Base-by-base conservation (phyloP, 306 rosid species). In the Ammopiptanthus mongolicus region DNA sequence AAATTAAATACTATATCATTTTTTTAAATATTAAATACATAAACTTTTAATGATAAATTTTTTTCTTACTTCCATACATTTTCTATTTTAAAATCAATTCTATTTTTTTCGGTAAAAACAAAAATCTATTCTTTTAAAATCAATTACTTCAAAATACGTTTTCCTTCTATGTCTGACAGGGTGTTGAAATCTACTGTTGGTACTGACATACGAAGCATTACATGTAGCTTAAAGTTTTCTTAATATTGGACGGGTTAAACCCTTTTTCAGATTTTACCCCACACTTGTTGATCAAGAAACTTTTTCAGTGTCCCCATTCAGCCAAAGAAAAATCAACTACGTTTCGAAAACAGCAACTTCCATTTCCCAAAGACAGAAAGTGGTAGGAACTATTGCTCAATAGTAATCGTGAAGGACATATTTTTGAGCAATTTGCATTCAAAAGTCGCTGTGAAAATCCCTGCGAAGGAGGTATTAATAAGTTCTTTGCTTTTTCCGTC, bases 301-400 rank as follows among this genome's bases (percentile, higher is more conserved):
- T 55, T 80, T 65, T 57, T 66, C 83, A 33, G 79, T 6, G 61
- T 53, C 25, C 25, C 34, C 25, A 14, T 68, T 65, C 70, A 60
- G 6, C 23, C 70, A 19, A 46, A 37, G 17, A 48, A 69, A 61
- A 41, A 22, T 78, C 57, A 71, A 69, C 46, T 0, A 8, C 37
- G 29, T 61, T 44, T 62, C 18, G 56, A 11, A 61, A 71, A 70
- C 57, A 51, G 5, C 48, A 60, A 19, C 42, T 42, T 3, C 65
- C 42, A 17, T 52, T 78, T 60, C 77, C 82, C 77, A 0, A 70
- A 69, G 34, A 60, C 23, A 67, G 60, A 67, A 66, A 69, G 57
- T 37, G 56, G 12, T 9, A 19, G 39, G 21, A 2, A 65, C 81
- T 77, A 67, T 57, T 77, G 75, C 39, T 31, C 10, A 56, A 77